Percentiles rank a stretch among this genome's conserved stretches.
Conservation (phyloP, 371 early-diverging fungal genomes). For the Zancudomyces culisetae region DNA sequence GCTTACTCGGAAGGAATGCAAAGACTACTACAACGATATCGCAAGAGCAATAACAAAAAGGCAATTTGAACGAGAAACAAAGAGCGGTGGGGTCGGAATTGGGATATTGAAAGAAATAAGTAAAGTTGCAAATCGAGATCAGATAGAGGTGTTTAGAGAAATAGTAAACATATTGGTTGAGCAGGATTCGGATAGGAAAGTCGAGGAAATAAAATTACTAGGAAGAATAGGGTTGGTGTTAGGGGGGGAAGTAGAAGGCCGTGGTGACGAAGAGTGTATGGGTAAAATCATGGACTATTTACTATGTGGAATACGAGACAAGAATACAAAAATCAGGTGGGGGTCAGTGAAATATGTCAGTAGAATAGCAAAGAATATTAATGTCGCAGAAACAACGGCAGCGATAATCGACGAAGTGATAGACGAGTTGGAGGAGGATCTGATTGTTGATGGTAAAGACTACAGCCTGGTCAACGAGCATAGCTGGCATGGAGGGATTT, state of each 20-base stretch:
- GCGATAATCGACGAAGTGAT: background rate
- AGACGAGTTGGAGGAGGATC: background rate
- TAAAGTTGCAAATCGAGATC: too few relatives aligned
- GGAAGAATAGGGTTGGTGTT: background rate
- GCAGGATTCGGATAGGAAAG: too few relatives aligned
- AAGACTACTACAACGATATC: too few relatives aligned
- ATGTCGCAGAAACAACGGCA: conserved; percentile 40
- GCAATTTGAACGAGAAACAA: too few relatives aligned
- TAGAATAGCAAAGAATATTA: background rate
- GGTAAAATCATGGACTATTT: background rate
- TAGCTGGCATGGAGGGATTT: conserved; percentile 87
- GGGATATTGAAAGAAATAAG: too few relatives aligned
- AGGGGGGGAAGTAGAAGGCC: background rate
- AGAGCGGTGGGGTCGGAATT: too few relatives aligned
- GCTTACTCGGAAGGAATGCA: too few relatives aligned
- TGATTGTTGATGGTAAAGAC: conserved; percentile 25
- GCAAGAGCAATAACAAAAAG: too few relatives aligned
- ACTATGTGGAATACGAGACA: background rate
- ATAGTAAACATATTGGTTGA: too few relatives aligned
- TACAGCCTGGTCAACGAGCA: conserved; percentile 67
- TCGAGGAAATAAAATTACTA: background rate
- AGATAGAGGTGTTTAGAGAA: too few relatives aligned
- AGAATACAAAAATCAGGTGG: conserved; percentile 92
- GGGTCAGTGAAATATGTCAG: conserved; percentile 72
- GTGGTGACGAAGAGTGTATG: background rate